Evolutionary conservation across 768 basidiomycete genomes (phyloP), one percentile per base, ranked within the genome.

Genomic region (Roridomyces roridus): DNA sequence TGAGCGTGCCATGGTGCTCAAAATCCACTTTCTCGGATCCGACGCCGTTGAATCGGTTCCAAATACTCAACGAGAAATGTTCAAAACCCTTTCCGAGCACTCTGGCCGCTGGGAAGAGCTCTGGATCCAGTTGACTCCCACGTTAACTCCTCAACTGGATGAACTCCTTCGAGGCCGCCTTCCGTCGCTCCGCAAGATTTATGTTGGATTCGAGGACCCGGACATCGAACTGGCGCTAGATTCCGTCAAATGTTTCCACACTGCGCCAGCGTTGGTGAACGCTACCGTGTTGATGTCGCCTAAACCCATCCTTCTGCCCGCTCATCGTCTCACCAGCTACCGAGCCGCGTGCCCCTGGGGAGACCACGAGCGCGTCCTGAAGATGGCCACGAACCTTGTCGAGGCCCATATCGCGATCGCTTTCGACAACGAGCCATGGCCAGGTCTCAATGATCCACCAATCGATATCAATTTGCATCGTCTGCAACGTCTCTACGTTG

Each of bases 321-420:
- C n/a, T 0, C 55, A 44, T 10, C 55, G 44, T 29, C 47, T 56
- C 18, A 56, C 46, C 18, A 34, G 46, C 9, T 49, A 56, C 23
- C 21, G 35, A 10, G 23, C 37, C 17, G 34, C 42, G 7, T 40
- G 14, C 14, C 14, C 55, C 3, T 56, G 55, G 47, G 18, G 28
- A 12, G 23, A 6, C 2, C 55, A 56, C 23, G 2, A 15, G 29
- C 18, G 5, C 6, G 35, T 56, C 9, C 23, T 56, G 31, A 26
- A 18, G n/a, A 39, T 44, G 20, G 46, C 40, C 2, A 12, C 34
- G 5, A 48, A 56, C 18, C 41, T 56, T 15, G 25, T 56, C 41
- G 46, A 56, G 17, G 46, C 36, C 6, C n/a, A n/a, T n/a, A n/a
- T n/a, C n/a, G n/a, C n/a, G n/a, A n/a, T n/a, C n/a, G n/a, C n/a